Evolutionary conservation across 306 rosid genomes (phyloP), one percentile per base, ranked within the genome.

Genomic region (Gastrolobium villosum): DNA sequence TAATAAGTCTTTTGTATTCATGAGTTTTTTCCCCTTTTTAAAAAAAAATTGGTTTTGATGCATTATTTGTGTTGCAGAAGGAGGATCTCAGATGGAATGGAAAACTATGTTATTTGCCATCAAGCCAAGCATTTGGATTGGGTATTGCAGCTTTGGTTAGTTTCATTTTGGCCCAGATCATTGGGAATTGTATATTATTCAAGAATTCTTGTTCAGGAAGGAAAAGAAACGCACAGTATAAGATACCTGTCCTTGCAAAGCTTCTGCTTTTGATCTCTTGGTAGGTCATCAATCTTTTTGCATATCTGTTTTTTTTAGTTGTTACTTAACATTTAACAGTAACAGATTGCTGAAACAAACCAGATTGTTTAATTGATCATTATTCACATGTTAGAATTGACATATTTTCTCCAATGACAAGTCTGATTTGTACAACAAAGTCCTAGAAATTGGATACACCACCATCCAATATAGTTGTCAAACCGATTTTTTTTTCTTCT

Each of bases 61-160:
- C 32, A 34, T 44, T 54, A 4, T 75, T 57, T 39, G 36, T 84
- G 79, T 79, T 71, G 84, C 41, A 92, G 99, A 76, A 61, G 44
- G 77, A 70, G 69, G 97, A 95, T 83, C 78, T 95, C 39, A 91
- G 72, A 78, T 78, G 93, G 88, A 78, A 86, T 65, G 97, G 99
- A 41, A 80, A 72, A 26, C 71, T 76, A 6, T 95, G 99, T 54
- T 82, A 79, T 66, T 74, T 95, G 85, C 98, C 99, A 43, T 83
- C 76, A 82, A 95, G 91, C 82, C 80, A 32, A 4, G 91, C 99
- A 76, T 88, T 83, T 80, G 87, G 86, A 70, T 87, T 87, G 20
- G 98, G 99, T 4, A 62, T 92, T 80, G 87, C 87, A 72, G 92
- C 98, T 30, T 76, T 92, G 87, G 72, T 79, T 32, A 74, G 91